Percentiles rank a stretch among this genome's conserved stretches.
These are phyloP conservation scores for Trichoderma arundinaceum DNA, from an alignment of 2,329 filamentous ascomycete genomes.

Conservation along the genomic window DNA sequence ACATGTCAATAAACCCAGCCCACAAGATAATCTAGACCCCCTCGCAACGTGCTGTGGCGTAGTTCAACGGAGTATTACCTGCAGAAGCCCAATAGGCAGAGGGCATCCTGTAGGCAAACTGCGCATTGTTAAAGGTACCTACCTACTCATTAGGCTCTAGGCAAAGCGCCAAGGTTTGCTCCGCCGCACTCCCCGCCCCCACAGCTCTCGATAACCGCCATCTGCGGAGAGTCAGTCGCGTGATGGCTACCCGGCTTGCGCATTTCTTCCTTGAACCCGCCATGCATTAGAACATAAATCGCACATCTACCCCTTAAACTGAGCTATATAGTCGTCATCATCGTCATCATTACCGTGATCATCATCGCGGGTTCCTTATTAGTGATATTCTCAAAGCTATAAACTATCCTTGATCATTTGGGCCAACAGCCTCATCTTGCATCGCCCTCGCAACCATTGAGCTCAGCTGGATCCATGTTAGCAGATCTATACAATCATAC, in stretches of 20 bases:
- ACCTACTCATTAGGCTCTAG: slow-evolving; percentile 20
- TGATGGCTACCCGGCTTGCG: slow-evolving; percentile 2
- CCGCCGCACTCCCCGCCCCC: slow-evolving; percentile 22
- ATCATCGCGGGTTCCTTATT: not conserved
- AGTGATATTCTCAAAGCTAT: not conserved
- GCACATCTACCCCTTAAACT: not conserved
- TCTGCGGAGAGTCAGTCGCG: slow-evolving; percentile 24
- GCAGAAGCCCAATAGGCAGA: no score
- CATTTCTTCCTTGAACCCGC: not conserved
- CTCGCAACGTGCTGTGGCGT: no score
- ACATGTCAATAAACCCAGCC: no score
- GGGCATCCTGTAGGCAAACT: no score
- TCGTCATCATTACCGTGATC: not conserved
- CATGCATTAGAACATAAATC: slow-evolving; percentile 11
- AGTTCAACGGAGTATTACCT: no score
- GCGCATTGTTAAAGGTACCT: not conserved
- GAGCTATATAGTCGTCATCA: not conserved
- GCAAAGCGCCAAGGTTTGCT: slow-evolving; percentile 20
- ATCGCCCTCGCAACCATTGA: not conserved
- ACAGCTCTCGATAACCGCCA: slow-evolving; percentile 5
- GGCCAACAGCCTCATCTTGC: not conserved
- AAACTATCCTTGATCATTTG: not conserved
- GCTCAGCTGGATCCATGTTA: not conserved
- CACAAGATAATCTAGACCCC: no score
- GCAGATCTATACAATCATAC: not conserved